Evolutionary conservation across 2,329 filamentous ascomycete genomes (phyloP).

Genomic region (Penicillium sp.): DNA sequence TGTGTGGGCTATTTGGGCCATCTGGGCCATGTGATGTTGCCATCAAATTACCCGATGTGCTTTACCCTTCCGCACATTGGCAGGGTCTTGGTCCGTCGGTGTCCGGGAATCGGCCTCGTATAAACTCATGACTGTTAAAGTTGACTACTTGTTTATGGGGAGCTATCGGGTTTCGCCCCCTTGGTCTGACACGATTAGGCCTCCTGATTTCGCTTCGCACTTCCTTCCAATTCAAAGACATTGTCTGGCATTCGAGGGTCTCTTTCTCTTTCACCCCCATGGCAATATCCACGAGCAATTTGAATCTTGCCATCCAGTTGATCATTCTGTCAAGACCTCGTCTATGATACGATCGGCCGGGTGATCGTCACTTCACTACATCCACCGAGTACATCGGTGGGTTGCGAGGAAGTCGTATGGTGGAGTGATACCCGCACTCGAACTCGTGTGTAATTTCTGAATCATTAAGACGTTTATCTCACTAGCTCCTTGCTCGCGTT

Average conservation of each 20-base stretch:
- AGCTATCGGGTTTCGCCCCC: not conserved
- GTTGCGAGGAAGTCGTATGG: constrained; percentile 55
- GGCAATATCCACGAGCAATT: constrained; percentile 60
- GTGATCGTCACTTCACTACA: constrained; percentile 51
- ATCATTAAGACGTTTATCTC: constrained; percentile 52
- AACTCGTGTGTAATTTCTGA: constrained; percentile 54
- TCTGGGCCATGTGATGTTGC: not conserved
- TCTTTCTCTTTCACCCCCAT: constrained; percentile 45
- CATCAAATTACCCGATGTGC: not conserved
- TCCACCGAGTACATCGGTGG: constrained; percentile 59
- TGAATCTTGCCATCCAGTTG: constrained; percentile 56
- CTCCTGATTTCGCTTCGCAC: constrained; percentile 23
- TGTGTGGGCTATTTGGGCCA: not conserved
- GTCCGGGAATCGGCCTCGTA: not conserved
- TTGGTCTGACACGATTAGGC: constrained; percentile 4
- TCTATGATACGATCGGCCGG: constrained; percentile 57
- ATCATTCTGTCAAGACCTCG: constrained; percentile 52
- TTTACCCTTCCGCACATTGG: not conserved
- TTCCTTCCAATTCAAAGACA: constrained; percentile 41
- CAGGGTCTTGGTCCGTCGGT: constrained; percentile 7
- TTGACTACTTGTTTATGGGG: not conserved
- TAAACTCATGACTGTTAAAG: not conserved
- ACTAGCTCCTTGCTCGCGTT: constrained; percentile 51
- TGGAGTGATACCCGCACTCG: constrained; percentile 58
- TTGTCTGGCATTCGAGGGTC: constrained; percentile 42